These are phyloP conservation scores for Stipa capillata DNA, from an alignment of 176 grass and related monocot species.

Conservation along the genomic window DNA sequence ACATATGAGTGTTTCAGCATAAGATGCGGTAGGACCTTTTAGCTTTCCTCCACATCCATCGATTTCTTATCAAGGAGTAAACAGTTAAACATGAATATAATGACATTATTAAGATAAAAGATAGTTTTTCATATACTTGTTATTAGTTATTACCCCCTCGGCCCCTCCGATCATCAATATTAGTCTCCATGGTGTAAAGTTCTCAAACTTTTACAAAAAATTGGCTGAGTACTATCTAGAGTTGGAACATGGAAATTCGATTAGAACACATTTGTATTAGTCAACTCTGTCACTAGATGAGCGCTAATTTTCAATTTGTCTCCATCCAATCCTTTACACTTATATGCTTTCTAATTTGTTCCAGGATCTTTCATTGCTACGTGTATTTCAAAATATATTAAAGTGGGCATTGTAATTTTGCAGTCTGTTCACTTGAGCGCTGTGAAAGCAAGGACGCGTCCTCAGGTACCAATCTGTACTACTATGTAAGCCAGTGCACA, in stretches of 20 bases:
- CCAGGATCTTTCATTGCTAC: neutral
- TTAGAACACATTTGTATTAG: neutral
- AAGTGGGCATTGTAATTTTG: conserved; percentile 3
- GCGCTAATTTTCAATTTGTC: neutral
- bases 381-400: neutral
- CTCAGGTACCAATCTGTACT: conserved; percentile 3
- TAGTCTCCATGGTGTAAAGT: neutral
- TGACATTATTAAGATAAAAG: neutral
- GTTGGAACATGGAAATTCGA: neutral
- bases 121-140: neutral
- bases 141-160: neutral
- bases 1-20: neutral
- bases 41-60: neutral
- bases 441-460: neutral
- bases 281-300: neutral
- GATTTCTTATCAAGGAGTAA: neutral
- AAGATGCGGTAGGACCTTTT: neutral
- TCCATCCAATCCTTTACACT: neutral
- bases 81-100: neutral
- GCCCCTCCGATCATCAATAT: no score
- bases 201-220: neutral
- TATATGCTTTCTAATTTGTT: neutral
- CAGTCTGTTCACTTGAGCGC: conserved; percentile 27
- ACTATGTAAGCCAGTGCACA: neutral
- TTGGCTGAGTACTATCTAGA: neutral